A percentile compares a stretch with the other conserved stretches of the same genome.
phyloP scores from a whole-genome alignment of 2,329 filamentous ascomycete species.

The Graphium sp. region DNA sequence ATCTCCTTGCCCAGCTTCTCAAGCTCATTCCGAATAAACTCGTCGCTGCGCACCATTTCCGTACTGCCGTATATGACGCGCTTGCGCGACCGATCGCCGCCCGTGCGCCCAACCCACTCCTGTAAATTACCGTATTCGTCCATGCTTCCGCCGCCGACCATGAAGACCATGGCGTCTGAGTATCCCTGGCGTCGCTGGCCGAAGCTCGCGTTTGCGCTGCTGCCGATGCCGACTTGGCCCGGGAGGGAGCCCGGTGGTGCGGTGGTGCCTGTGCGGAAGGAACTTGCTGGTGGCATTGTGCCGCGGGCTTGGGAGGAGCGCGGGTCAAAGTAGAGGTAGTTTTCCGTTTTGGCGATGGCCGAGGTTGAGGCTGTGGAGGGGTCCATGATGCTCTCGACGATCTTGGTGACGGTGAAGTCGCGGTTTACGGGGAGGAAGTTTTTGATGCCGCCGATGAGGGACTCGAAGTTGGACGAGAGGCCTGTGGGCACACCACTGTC shows the following conservation, averaged over 20 bases:
- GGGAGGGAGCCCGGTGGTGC: constrained; percentile 30
- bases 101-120: constrained; percentile 78
- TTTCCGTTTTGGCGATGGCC: constrained; percentile 89
- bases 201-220: constrained; percentile 67
- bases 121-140: constrained; percentile 96
- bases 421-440: constrained; percentile 95
- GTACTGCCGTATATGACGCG: constrained; percentile 92
- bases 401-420: constrained; percentile 92
- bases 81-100: constrained; percentile 49
- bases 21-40: constrained; percentile 48
- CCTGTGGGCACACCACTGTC: constrained; percentile 63
- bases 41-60: constrained; percentile 53
- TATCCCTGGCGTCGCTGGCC: constrained; percentile 83
- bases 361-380: constrained; percentile 76
- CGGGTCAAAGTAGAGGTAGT: constrained; percentile 94
- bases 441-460: constrained; percentile 87
- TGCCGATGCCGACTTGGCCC: constrained; percentile 27
- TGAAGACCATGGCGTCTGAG: constrained; percentile 84
- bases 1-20: constrained; percentile 45
- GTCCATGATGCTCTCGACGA: constrained; percentile 97
- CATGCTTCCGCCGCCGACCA: constrained; percentile 91
- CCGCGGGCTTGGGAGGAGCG: constrained; percentile 84
- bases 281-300: constrained; percentile 68
- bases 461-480: constrained; percentile 70
- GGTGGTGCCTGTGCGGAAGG: constrained; percentile 26